These are phyloP conservation scores for Cyanodermella asteris DNA, from an alignment of 2,329 filamentous ascomycete genomes.

Conservation along the genomic window DNA sequence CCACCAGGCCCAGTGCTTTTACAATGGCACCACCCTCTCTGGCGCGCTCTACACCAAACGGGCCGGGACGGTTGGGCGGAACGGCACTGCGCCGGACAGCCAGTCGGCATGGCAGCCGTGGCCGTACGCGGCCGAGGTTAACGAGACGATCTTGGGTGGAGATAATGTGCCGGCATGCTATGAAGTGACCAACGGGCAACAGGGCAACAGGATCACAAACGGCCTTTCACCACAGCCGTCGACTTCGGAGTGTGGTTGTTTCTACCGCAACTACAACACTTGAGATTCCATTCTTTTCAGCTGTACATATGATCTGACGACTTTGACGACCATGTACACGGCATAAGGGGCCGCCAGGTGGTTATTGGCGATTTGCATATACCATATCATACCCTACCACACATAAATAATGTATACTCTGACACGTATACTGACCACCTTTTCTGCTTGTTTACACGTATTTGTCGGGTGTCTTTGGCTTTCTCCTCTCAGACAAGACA, in stretches of 20 bases:
- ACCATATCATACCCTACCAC: too few relatives aligned
- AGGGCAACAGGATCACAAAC: constrained; percentile 15
- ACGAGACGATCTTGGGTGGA: constrained; percentile 28
- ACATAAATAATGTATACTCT: too few relatives aligned
- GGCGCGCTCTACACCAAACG: constrained; percentile 39
- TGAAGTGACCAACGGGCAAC: constrained; percentile 16
- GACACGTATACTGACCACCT: too few relatives aligned
- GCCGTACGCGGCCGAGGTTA: constrained; percentile 36
- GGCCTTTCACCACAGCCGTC: constrained; percentile 15
- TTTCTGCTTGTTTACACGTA: too few relatives aligned
- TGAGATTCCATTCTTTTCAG: too few relatives aligned
- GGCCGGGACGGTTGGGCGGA: constrained; percentile 4
- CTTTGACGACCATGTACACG: too few relatives aligned
- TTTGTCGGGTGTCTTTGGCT: too few relatives aligned
- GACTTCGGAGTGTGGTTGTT: constrained; percentile 20
- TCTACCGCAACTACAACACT: constrained; percentile 18
- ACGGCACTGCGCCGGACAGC: background rate
- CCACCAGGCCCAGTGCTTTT: constrained; percentile 33
- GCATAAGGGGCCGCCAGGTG: too few relatives aligned
- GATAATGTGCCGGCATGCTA: constrained; percentile 32
- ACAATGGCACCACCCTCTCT: constrained; percentile 31
- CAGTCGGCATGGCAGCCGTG: constrained; percentile 15
- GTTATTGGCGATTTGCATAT: too few relatives aligned
- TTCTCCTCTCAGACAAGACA: too few relatives aligned
- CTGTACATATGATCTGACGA: too few relatives aligned